phyloP scores from a whole-genome alignment of 169 alveolate genomes.

The Eimeria sp. region DNA sequence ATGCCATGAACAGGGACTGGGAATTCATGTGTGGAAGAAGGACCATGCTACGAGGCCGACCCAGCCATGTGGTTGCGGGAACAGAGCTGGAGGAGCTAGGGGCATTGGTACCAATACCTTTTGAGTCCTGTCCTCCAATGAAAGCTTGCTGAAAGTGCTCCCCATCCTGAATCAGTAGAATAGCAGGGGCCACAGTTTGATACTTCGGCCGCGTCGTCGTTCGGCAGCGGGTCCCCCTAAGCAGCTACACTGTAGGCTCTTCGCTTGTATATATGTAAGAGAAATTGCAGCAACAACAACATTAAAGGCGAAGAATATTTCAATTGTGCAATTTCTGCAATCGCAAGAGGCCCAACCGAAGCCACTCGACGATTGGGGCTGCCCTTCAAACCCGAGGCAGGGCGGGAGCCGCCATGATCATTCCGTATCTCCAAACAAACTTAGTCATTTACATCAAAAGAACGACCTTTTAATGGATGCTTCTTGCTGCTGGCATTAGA shows the following conservation, averaged over 20 bases:
- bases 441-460: not conserved
- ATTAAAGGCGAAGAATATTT: not conserved
- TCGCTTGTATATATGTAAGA: not conserved
- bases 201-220: not conserved
- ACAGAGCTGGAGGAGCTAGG: not conserved
- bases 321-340: not conserved
- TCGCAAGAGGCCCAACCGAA: not conserved
- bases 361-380: constrained; percentile 24
- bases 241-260: not conserved
- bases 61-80: not conserved
- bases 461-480: not conserved
- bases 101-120: not conserved
- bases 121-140: not conserved
- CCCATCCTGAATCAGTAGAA: constrained; percentile 13
- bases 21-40: not conserved
- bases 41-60: not conserved
- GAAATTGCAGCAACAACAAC: not conserved
- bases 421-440: not conserved
- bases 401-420: not conserved
- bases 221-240: not conserved
- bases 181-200: not conserved
- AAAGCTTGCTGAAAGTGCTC: constrained; percentile 1
- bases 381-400: not conserved
- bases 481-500: not conserved
- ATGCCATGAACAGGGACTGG: not conserved